A percentile compares a stretch with the other conserved stretches of the same genome.
These are phyloP conservation scores for Lantana camara DNA, from an alignment of 257 asterid genomes.

Conservation along the genomic window DNA sequence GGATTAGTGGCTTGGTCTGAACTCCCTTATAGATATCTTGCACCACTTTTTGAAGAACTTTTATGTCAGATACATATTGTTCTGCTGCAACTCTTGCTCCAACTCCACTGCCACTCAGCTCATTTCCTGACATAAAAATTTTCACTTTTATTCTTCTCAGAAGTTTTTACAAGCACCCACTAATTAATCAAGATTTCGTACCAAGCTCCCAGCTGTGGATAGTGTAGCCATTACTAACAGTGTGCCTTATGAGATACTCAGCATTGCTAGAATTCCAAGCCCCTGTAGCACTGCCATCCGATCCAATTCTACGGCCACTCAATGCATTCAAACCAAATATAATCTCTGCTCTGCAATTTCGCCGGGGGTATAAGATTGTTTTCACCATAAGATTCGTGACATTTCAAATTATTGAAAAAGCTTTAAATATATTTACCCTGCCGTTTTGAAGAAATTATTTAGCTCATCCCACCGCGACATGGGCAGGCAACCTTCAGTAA, in stretches of 20 bases:
- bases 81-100: conserved; percentile 73
- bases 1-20: conserved; percentile 51
- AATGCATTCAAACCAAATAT: conserved; percentile 85
- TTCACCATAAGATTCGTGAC: neutral
- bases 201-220: conserved; percentile 96
- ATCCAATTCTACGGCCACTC: conserved; percentile 47
- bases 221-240: conserved; percentile 46
- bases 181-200: conserved; percentile 28
- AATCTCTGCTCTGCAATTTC: conserved; percentile 55
- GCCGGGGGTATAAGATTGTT: neutral
- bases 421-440: conserved; percentile 55
- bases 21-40: conserved; percentile 52
- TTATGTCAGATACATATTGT: conserved; percentile 61
- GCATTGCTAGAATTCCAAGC: conserved; percentile 87
- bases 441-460: conserved; percentile 52
- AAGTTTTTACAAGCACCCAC: too few relatives aligned
- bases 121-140: conserved; percentile 57
- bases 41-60: conserved; percentile 45
- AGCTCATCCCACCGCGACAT: conserved; percentile 84
- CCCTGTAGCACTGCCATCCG: conserved; percentile 50
- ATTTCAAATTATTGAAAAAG: neutral
- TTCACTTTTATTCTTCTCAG: too few relatives aligned
- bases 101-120: conserved; percentile 74
- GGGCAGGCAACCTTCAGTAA: conserved; percentile 74
- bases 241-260: conserved; percentile 62